Percentiles rank a stretch among this genome's conserved stretches.
phyloP scores from a whole-genome alignment of 2,329 filamentous ascomycete species.

The Huntiella omanensis region DNA sequence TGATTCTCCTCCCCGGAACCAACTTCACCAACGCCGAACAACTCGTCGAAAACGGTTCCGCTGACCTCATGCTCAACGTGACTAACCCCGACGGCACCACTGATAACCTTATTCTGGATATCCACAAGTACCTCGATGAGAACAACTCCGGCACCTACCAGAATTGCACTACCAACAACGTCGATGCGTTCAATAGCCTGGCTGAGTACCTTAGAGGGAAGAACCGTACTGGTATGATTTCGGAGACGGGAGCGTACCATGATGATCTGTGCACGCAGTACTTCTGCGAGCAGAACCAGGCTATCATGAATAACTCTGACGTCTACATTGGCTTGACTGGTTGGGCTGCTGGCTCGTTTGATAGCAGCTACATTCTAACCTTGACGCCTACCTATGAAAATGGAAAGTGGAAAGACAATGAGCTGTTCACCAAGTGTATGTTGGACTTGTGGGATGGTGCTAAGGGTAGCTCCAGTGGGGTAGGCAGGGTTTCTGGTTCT shows the following conservation, averaged over 20 bases:
- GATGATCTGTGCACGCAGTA: conserved; percentile 22
- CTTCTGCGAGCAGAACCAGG: conserved; percentile 28
- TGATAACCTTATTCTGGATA: conserved; percentile 36
- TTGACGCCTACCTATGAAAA: conserved; percentile 22
- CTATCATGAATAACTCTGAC: conserved; percentile 27
- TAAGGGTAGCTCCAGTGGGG: neutral
- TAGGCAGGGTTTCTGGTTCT: neutral
- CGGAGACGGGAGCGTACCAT: conserved; percentile 27
- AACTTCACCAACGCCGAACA: conserved; percentile 34
- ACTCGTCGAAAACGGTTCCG: conserved; percentile 30
- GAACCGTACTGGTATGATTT: conserved; percentile 26
- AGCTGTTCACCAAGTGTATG: conserved; percentile 15
- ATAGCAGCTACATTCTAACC: conserved; percentile 22
- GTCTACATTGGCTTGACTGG: conserved; percentile 28
- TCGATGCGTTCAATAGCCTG: conserved; percentile 27
- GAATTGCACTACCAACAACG: conserved; percentile 34
- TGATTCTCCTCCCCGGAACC: conserved; percentile 45
- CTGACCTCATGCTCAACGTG: conserved; percentile 30
- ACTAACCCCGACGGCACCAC: conserved; percentile 40
- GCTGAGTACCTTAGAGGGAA: conserved; percentile 26
- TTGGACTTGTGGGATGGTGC: conserved; percentile 12
- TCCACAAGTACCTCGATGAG: conserved; percentile 42
- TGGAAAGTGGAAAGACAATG: conserved; percentile 10
- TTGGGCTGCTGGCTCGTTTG: conserved; percentile 28
- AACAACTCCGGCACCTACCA: conserved; percentile 34